Conservation (phyloP, 225 moss, liverwort and hornwort genomes). For the Polytrichum formosum region DNA sequence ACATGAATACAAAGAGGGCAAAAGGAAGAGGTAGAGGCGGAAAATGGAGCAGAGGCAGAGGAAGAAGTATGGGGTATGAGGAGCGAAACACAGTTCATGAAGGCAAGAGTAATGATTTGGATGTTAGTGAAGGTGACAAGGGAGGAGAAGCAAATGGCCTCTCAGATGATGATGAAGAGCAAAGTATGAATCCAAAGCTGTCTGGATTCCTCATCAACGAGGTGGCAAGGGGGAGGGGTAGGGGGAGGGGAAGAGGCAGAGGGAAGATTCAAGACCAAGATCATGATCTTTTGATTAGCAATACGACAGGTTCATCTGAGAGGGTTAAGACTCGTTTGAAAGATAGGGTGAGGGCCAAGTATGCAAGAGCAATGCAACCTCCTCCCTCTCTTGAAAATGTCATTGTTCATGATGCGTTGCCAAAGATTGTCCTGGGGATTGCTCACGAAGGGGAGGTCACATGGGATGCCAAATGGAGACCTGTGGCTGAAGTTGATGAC, state of each 20-base stretch:
- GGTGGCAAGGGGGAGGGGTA: conserved; percentile 27
- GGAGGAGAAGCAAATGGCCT: conserved; percentile 7
- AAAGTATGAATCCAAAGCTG: conserved; percentile 23
- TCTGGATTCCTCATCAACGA: conserved; percentile 30
- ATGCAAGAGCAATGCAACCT: conserved; percentile 11
- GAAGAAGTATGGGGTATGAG: conserved; percentile 1
- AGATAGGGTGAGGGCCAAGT: conserved; percentile 49
- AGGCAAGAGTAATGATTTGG: conserved; percentile 7
- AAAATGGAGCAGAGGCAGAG: conserved; percentile 39
- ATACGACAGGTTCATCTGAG: conserved; percentile 29
- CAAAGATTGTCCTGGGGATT: conserved; percentile 71
- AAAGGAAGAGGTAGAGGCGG: conserved; percentile 49
- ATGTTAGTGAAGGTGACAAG: conserved; percentile 12
- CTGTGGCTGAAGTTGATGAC: conserved; percentile 30
- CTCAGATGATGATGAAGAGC: conserved; percentile 24
- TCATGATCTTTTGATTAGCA: conserved; percentile 4
- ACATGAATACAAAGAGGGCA: conserved; percentile 13
- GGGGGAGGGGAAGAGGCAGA: conserved; percentile 26
- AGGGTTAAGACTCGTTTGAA: conserved; percentile 32
- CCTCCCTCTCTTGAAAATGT: conserved; percentile 25
- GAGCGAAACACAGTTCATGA: background rate
- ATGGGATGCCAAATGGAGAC: conserved; percentile 98
- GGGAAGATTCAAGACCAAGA: conserved; percentile 26
- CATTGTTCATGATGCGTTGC: conserved; percentile 15
- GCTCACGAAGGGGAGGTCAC: conserved; percentile 82